phyloP scores from a whole-genome alignment of 139 green algal genomes.

The Micractinium conductrix region DNA sequence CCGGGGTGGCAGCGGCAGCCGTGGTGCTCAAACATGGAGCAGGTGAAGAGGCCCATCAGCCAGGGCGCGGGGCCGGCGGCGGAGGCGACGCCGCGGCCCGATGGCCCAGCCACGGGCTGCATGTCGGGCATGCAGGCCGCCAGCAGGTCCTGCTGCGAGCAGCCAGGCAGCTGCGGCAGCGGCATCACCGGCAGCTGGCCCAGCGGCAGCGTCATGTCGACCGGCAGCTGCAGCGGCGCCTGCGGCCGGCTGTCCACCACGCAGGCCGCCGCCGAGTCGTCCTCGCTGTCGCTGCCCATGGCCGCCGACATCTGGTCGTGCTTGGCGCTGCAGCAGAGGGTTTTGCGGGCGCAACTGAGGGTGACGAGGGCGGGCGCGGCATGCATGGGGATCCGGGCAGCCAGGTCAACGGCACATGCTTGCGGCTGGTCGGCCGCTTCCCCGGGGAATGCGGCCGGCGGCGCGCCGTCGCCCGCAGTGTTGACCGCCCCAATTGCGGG shows the following conservation, averaged over 20 bases:
- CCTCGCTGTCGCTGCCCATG: background rate
- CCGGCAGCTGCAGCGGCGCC: background rate
- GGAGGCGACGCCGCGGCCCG: background rate
- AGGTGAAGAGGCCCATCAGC: conserved; percentile 33
- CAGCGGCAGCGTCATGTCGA: background rate
- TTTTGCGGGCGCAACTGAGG: background rate
- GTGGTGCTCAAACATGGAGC: conserved; percentile 25
- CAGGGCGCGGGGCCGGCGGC: conserved; percentile 5
- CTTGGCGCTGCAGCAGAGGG: conserved; percentile 32
- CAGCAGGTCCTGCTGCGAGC: background rate
- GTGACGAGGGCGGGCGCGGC: too few species aligned
- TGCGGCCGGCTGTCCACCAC: conserved; percentile 12
- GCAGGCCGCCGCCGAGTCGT: conserved; percentile 3
- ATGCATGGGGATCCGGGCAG: too few species aligned
- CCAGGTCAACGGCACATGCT: too few species aligned
- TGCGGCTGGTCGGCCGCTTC: too few species aligned
- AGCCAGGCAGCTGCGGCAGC: background rate
- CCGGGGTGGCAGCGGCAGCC: conserved; percentile 39
- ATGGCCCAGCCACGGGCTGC: background rate
- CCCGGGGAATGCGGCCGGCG: too few species aligned
- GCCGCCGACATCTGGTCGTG: conserved; percentile 9
- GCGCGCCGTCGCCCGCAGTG: too few species aligned
- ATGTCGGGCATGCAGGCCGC: too few species aligned
- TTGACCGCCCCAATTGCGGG: too few species aligned
- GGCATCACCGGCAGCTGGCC: background rate